A percentile compares a stretch with the other conserved stretches of the same genome.
Conservation (phyloP, 306 rosid species). For the Fagus sylvatica region DNA sequence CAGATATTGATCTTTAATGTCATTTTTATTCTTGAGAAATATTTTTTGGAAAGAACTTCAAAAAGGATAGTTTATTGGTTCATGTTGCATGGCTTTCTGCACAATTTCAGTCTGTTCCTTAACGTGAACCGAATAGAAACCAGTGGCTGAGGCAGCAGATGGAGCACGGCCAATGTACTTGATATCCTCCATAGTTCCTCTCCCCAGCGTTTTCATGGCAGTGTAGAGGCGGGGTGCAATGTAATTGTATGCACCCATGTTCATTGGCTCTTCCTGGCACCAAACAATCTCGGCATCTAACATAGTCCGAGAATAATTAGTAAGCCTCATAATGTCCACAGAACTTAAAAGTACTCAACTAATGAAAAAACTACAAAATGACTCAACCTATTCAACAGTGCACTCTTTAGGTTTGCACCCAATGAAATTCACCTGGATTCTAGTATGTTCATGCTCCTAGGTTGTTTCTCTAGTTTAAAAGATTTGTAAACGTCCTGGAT, state of each 20-base stretch:
- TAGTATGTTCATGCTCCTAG: neutral
- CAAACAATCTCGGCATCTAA: conserved; percentile 93
- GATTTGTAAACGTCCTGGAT: neutral
- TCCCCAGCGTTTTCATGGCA: conserved; percentile 67
- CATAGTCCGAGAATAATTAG: conserved; percentile 20
- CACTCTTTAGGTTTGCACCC: neutral
- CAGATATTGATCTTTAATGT: neutral
- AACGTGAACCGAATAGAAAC: conserved; percentile 76
- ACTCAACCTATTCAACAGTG: neutral
- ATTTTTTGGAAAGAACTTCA: neutral
- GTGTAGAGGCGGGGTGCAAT: conserved; percentile 69
- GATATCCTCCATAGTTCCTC: conserved; percentile 70
- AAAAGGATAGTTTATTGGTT: conserved; percentile 47
- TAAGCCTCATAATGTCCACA: conserved; percentile 12
- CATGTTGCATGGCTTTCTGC: conserved; percentile 73
- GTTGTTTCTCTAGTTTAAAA: neutral
- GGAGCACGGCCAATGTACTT: conserved; percentile 90
- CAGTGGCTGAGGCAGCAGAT: conserved; percentile 90
- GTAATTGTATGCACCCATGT: conserved; percentile 90
- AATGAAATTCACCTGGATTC: neutral
- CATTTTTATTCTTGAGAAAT: neutral
- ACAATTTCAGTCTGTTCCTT: conserved; percentile 82
- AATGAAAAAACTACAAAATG: neutral
- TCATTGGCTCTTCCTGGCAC: conserved; percentile 99
- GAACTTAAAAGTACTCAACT: neutral